These are phyloP conservation scores for Escallonia rubra DNA, from an alignment of 129 eudicot genomes.

Conservation along the genomic window DNA sequence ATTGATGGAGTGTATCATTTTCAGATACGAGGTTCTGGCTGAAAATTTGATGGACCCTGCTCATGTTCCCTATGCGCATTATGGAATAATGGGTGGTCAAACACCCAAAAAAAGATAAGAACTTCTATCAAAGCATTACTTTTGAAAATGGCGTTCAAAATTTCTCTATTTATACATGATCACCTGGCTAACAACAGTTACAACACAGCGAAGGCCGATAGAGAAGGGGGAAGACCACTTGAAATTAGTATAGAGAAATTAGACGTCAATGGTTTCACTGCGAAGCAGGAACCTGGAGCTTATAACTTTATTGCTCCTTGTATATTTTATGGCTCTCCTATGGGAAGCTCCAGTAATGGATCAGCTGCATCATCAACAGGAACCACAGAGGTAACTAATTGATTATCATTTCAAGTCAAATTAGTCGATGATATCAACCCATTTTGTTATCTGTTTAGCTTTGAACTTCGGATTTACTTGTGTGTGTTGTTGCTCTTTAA, in stretches of 20 bases:
- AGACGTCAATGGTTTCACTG: conserved; percentile 53
- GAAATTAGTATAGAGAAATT: conserved; percentile 43
- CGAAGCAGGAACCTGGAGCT: conserved; percentile 30
- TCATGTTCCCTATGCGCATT: conserved; percentile 91
- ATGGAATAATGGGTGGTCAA: conserved; percentile 47
- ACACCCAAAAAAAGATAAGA: conserved; percentile 47
- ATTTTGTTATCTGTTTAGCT: too few species aligned
- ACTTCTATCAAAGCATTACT: neutral
- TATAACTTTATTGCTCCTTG: conserved; percentile 65
- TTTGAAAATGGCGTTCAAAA: neutral
- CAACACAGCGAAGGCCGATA: conserved; percentile 73
- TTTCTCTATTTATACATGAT: neutral
- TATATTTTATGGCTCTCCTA: conserved; percentile 42
- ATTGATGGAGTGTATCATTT: conserved; percentile 7
- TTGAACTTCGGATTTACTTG: neutral
- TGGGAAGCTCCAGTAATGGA: conserved; percentile 23
- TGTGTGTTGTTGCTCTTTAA: conserved; percentile 1
- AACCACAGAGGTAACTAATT: conserved; percentile 32
- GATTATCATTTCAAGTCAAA: too few species aligned
- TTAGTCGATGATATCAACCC: too few species aligned
- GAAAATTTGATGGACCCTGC: conserved; percentile 95
- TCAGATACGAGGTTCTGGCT: conserved; percentile 72
- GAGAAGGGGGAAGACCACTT: conserved; percentile 86
- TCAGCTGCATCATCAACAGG: conserved; percentile 23
- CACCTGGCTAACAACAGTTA: conserved; percentile 26